phyloP scores from a whole-genome alignment of 2,329 filamentous ascomycete species.

The Calonectria pteridis region DNA sequence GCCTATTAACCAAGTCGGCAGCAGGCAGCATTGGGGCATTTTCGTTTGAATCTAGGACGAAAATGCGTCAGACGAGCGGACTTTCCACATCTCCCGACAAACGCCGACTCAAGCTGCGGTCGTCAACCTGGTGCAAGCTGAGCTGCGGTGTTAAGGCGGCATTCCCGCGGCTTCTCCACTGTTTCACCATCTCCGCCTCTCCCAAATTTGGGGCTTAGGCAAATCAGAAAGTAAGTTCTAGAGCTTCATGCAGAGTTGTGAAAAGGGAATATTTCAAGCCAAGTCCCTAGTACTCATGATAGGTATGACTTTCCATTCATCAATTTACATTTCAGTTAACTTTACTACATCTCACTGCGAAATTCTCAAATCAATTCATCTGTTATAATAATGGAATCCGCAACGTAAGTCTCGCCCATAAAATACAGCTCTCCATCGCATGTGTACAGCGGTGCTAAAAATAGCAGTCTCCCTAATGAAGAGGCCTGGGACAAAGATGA shows the following conservation, averaged over 20 bases:
- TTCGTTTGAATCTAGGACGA: background rate
- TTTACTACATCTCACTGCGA: background rate
- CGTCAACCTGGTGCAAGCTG: background rate
- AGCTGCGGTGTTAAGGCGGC: background rate
- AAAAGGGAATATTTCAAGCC: background rate
- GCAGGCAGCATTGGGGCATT: no score
- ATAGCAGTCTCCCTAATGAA: background rate
- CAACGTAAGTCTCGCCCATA: background rate
- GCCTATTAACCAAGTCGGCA: no score
- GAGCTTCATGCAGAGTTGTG: background rate
- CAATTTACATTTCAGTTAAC: background rate
- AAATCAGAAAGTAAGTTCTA: background rate
- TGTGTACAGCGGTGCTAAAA: background rate
- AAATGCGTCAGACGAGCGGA: background rate
- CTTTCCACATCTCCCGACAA: background rate
- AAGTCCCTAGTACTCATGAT: background rate
- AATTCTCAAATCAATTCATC: background rate
- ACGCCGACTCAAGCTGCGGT: background rate
- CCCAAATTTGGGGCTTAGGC: background rate
- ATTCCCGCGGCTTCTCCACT: background rate
- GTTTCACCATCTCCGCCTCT: background rate
- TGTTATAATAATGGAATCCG: background rate
- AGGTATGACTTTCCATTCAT: background rate
- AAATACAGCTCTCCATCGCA: fast-evolving
- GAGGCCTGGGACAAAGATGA: background rate